Percentiles rank a stretch among this genome's conserved stretches.
These are phyloP conservation scores for Diplodia corticola DNA, from an alignment of 2,329 filamentous ascomycete genomes.

Conservation along the genomic window DNA sequence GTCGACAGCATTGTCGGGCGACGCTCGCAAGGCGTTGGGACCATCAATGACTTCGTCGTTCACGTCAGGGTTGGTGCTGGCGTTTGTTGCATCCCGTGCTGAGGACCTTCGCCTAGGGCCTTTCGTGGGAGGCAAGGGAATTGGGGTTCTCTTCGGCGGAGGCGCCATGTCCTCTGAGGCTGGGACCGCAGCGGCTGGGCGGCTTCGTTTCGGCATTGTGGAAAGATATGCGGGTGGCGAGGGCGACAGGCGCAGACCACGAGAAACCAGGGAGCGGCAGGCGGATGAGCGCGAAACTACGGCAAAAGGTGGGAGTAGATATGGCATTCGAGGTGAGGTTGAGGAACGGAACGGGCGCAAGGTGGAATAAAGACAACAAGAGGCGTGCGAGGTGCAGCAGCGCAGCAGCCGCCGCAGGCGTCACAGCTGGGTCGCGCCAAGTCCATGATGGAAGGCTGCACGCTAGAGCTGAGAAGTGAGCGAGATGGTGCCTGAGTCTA, in stretches of 20 bases:
- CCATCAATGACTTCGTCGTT: conserved; percentile 47
- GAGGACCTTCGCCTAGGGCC: neutral
- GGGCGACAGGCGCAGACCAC: neutral
- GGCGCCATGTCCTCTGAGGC: conserved; percentile 8
- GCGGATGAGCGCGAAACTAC: neutral
- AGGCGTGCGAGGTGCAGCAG: neutral
- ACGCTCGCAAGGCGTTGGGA: conserved; percentile 44
- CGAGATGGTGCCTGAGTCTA: conserved; percentile 9
- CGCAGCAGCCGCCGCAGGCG: neutral
- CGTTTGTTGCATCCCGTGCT: neutral
- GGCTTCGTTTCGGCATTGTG: conserved; percentile 20
- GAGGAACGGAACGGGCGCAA: neutral
- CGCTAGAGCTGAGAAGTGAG: neutral
- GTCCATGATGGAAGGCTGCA: conserved; percentile 1
- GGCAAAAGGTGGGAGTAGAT: neutral
- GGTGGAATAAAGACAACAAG: neutral
- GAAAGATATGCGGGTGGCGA: neutral
- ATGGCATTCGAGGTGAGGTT: neutral
- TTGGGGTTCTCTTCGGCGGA: neutral
- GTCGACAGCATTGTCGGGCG: conserved; percentile 44
- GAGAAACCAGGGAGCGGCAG: neutral
- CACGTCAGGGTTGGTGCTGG: conserved; percentile 32
- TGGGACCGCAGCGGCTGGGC: neutral
- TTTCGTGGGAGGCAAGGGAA: neutral
- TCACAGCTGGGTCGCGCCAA: neutral